Base-by-base conservation (phyloP, 2,329 filamentous ascomycete species). In the Cladophialophora carrionii region DNA sequence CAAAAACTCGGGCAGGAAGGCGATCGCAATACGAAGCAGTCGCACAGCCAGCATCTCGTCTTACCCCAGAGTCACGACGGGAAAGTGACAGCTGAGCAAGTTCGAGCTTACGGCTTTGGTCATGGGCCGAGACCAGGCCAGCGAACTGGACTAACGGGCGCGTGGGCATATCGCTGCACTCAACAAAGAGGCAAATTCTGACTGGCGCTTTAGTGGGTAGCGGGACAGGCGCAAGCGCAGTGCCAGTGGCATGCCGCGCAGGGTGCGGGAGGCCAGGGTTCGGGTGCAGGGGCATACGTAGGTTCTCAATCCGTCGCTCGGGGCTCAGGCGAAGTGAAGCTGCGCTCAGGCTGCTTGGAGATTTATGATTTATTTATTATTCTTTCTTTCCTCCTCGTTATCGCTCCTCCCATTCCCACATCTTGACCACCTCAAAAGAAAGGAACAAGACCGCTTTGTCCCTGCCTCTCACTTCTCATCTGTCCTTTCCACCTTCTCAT, bases 321-420 rank as follows among this genome's bases (percentile, higher is more conserved):
- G 3, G 52, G 24, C 52, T n/a, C n/a, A n/a, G n/a, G n/a, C n/a
- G n/a, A 17, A 54, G 29, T 54, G 52, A 52, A 32, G 57, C 46
- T 37, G 46, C 24, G 12, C 9, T 34, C 57, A 59, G 57, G 57
- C 43, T 34, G 31, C 26, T 37, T 49, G 37, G 57, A 60, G 43
- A 60, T 61, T 61, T 61, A 61, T 61, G 43, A 60, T 61, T 61
- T 61, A 61, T 61, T 61, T 61, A 61, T 61, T 55, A 52, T 46
- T 48, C 49, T 52, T 31, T 52, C 51, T 60, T 29, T 60, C 57
- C 24, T 51, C n/a, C 57, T 34, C 49, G 62, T 56, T 56, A 64
- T 61, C 34, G 48, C 58, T 58, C 34, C 54, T 56, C 22, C 48
- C 63, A 31, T 41, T 48, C 41, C 53, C 48, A 63, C 26, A 26